Conservation (phyloP, 805 yeast species). For the Cyberlindnera amylophila region DNA sequence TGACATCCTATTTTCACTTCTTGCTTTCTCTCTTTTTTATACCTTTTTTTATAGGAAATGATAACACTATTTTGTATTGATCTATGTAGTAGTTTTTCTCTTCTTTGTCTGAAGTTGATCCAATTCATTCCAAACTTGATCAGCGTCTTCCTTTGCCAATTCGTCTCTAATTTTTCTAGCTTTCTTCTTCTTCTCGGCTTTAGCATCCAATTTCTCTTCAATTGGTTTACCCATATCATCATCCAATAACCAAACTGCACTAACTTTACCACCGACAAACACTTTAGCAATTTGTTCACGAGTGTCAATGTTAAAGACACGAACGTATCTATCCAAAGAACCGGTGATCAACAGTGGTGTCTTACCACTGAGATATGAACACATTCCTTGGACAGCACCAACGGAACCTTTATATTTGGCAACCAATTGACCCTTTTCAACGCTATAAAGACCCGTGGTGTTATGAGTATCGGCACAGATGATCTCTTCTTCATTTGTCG, state of each 20-base stretch:
- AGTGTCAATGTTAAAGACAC: constrained; percentile 63
- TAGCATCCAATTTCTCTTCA: constrained; percentile 27
- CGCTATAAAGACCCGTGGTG: constrained; percentile 54
- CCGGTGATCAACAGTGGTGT: constrained; percentile 62
- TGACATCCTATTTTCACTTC: neutral
- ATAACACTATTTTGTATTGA: too few relatives aligned
- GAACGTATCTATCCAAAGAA: constrained; percentile 81
- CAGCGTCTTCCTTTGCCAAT: constrained; percentile 30
- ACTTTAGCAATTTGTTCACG: constrained; percentile 65
- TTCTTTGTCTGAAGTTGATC: constrained; percentile 22
- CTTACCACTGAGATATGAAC: constrained; percentile 24
- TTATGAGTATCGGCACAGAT: constrained; percentile 72
- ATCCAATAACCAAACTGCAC: constrained; percentile 47
- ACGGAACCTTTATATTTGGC: constrained; percentile 78
- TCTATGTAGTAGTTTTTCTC: constrained; percentile 11
- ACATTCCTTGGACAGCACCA: constrained; percentile 52
- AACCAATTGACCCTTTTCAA: constrained; percentile 46
- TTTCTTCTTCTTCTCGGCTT: constrained; percentile 28
- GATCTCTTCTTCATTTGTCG: constrained; percentile 36
- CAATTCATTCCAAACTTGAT: constrained; percentile 36
- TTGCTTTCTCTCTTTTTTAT: neutral
- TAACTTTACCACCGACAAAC: constrained; percentile 70
- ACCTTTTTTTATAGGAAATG: too few relatives aligned
- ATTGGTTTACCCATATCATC: constrained; percentile 33
- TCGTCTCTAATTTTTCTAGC: constrained; percentile 37